Evolutionary conservation across 768 basidiomycete species (phyloP), one percentile per base, ranked within the genome.

Genomic region (Tulasnella calospora): DNA sequence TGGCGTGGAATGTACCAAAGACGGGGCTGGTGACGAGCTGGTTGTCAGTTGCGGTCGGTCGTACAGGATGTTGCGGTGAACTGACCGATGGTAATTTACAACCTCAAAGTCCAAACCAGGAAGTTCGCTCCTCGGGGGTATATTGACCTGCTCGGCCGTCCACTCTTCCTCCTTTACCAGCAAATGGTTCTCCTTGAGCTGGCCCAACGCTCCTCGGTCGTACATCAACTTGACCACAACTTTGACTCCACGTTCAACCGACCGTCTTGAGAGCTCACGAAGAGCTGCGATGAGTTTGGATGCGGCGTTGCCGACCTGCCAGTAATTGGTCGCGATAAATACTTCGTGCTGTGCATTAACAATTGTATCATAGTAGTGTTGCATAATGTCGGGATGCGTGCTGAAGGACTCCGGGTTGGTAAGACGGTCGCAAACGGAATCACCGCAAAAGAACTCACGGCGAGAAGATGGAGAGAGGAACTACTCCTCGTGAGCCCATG

Each of bases 1-100:
- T 92, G 70, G 89, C 88, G 80, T 93, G 92, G 83, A 92, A 92
- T 0, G 91, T 92, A 17, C 91, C 91, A 3, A 90, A 82, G 30
- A 90, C 79, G 3, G 89, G 88, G 30, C 74, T 76, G 57, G 3
- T 13, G 47, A 87, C 84, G 74, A 40, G 40, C 40, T 84, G 83
- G 70, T 83, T 85, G 78, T 85, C 84, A 83, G 83, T 44, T 30
- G 61, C 30, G 40, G 70, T 23, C 10, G 57, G 46, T 40, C 51
- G 47, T 5, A 46, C 40, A 80, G 80, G 80, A 79, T 76, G 44
- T 83, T 83, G 21, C 15, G 30, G 19, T 23, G 10, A 4, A 57
- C 74, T 13, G 8, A 76, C n/a, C 82, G 86, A 79, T 89, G 88
- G 79, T 86, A 89, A 80, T 89, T 89, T 80, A 91, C 84, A 46